These are phyloP conservation scores for Botryotinia globosa DNA, from an alignment of 2,329 filamentous ascomycete species.

Conservation along the genomic window DNA sequence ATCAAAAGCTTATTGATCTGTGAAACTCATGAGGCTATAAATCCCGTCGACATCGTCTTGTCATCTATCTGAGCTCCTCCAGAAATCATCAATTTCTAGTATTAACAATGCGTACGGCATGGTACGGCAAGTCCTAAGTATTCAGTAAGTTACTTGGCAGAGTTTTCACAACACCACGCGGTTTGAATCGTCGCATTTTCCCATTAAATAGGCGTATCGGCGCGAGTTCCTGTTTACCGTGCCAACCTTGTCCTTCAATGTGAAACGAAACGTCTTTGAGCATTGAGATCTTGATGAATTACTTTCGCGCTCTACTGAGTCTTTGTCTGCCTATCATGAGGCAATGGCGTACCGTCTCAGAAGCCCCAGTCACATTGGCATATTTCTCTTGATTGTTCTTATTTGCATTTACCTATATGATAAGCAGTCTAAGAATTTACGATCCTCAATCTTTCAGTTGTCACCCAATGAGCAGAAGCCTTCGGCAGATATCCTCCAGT, in stretches of 20 bases:
- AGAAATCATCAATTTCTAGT: background rate
- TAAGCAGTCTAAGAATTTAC: background rate
- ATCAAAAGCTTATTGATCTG: background rate
- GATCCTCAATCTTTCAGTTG: background rate
- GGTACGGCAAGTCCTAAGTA: background rate
- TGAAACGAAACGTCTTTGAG: constrained; percentile 2
- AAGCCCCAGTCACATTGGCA: background rate
- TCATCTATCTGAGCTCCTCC: background rate
- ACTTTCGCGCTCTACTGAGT: background rate
- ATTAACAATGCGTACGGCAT: background rate
- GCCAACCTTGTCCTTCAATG: constrained; percentile 8
- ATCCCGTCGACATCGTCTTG: background rate
- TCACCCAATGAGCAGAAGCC: background rate
- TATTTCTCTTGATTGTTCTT: background rate
- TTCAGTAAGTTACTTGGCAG: background rate
- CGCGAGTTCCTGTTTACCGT: constrained; percentile 14
- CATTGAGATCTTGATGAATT: background rate
- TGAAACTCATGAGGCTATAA: background rate
- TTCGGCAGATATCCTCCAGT: constrained; percentile 14
- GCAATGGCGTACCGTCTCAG: constrained; percentile 9
- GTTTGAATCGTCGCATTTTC: background rate
- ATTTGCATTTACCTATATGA: constrained; percentile 1
- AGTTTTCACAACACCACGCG: background rate
- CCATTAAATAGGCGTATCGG: constrained; percentile 14
- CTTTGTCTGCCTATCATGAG: background rate